phyloP scores from a whole-genome alignment of 192 early-diverging fungal genomes.

The Phlyctochytrium arcticum region DNA sequence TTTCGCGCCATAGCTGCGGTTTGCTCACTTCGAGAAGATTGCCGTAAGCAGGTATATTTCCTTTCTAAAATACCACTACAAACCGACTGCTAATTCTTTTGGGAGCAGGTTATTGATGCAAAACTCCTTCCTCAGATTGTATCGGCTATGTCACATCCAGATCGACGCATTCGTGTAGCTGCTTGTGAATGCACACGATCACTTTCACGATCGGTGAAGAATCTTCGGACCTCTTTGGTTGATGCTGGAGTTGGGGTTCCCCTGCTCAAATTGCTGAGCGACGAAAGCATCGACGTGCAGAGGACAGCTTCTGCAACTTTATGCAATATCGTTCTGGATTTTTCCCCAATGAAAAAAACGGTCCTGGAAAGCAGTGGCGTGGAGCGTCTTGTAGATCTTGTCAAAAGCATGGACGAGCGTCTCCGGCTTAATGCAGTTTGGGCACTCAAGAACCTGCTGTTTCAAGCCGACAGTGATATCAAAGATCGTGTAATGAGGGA shows the following conservation, averaged over 20 bases:
- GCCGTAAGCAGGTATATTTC: conserved; percentile 53
- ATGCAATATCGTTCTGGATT: conserved; percentile 83
- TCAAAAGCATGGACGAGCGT: conserved; percentile 33
- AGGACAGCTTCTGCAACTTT: conserved; percentile 69
- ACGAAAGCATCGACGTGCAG: conserved; percentile 58
- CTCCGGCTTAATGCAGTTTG: conserved; percentile 72
- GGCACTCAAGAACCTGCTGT: conserved; percentile 79
- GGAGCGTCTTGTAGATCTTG: conserved; percentile 61
- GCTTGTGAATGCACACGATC: conserved; percentile 77
- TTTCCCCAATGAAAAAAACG: conserved; percentile 71
- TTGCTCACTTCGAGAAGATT: conserved; percentile 66
- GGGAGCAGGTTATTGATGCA: conserved; percentile 64
- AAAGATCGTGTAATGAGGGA: conserved; percentile 66
- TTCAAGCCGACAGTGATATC: conserved; percentile 57
- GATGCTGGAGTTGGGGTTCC: conserved; percentile 71
- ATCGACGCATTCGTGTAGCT: conserved; percentile 58
- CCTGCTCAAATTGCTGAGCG: conserved; percentile 63
- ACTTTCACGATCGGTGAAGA: conserved; percentile 71
- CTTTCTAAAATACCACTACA: neutral
- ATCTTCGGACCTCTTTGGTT: conserved; percentile 71
- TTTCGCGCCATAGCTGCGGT: no score
- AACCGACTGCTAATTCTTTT: neutral
- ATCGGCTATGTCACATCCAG: conserved; percentile 53
- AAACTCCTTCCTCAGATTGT: conserved; percentile 75
- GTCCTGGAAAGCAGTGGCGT: conserved; percentile 72